Conservation (phyloP, 2,329 filamentous ascomycete genomes). For the Cladobotryum protrusum region DNA sequence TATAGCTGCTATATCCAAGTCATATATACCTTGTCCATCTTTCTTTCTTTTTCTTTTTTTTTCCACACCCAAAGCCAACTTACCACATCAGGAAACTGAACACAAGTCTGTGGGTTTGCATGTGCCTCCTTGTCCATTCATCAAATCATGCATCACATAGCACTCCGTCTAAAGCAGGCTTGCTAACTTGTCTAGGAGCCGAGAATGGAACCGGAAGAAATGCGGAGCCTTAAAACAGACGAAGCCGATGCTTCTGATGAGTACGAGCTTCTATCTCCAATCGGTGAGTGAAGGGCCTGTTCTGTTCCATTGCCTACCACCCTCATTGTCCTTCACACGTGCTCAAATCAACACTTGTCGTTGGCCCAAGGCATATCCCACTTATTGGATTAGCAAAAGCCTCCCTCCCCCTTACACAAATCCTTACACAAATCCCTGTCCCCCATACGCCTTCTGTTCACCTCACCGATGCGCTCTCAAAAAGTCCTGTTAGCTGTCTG, state of each 20-base stretch:
- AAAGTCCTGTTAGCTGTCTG: too few relatives aligned
- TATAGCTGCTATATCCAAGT: too few relatives aligned
- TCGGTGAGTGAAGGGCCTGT: conserved; percentile 43
- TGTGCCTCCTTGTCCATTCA: too few relatives aligned
- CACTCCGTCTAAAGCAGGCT: neutral
- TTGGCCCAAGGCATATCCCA: conserved; percentile 33
- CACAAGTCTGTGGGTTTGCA: too few relatives aligned
- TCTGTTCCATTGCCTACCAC: conserved; percentile 18
- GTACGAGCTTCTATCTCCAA: conserved; percentile 44
- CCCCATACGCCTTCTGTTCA: too few relatives aligned
- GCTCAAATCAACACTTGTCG: conserved; percentile 35
- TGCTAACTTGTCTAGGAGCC: neutral
- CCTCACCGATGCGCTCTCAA: too few relatives aligned
- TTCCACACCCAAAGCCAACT: conserved; percentile 5
- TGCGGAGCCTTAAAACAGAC: conserved; percentile 37
- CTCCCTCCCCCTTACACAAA: neutral
- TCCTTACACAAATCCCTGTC: neutral
- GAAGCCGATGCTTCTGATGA: conserved; percentile 32
- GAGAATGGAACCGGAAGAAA: conserved; percentile 33
- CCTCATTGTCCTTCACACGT: conserved; percentile 42
- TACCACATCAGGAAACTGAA: conserved; percentile 7
- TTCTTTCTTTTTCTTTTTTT: neutral
- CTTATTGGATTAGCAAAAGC: neutral
- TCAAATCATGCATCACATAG: too few relatives aligned
- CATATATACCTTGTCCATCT: neutral